Conservation (phyloP, 805 yeast species). For the Candida quercuum region DNA sequence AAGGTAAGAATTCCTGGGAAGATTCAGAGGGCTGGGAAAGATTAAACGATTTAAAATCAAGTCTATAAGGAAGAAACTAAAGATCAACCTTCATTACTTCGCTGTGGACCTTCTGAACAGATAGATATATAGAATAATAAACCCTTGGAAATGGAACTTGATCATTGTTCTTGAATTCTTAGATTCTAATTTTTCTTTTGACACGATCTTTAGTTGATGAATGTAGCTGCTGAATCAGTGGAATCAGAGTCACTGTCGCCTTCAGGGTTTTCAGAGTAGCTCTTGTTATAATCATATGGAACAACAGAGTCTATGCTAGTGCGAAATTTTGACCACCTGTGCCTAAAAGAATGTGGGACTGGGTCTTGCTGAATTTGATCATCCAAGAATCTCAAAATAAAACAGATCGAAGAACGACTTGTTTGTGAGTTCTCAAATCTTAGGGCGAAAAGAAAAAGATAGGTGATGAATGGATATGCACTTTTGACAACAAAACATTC, state of each 20-base stretch:
- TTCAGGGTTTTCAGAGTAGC: not conserved
- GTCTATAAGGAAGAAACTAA: slow-evolving; percentile 2
- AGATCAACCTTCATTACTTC: too few relatives aligned
- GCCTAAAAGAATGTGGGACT: not conserved
- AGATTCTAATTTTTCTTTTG: not conserved
- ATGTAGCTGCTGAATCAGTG: not conserved
- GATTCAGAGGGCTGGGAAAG: slow-evolving; percentile 72
- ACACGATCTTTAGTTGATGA: not conserved
- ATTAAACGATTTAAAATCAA: slow-evolving; percentile 36
- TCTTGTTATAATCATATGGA: not conserved
- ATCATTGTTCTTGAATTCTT: too few relatives aligned
- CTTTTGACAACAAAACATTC: slow-evolving; percentile 22
- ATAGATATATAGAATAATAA: too few relatives aligned
- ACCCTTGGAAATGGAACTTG: too few relatives aligned
- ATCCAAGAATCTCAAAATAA: slow-evolving; percentile 10
- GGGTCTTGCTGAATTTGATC: not conserved
- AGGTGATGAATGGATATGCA: slow-evolving; percentile 29
- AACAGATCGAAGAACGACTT: slow-evolving; percentile 18
- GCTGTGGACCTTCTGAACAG: too few relatives aligned
- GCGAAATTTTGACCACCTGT: not conserved
- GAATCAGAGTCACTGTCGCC: not conserved
- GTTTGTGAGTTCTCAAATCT: slow-evolving; percentile 31
- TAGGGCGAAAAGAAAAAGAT: slow-evolving; percentile 31
- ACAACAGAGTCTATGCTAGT: not conserved
- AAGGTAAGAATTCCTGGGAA: slow-evolving; percentile 78